phyloP scores from a whole-genome alignment of 352 stramenopile species.

The Phytophthora meadii region DNA sequence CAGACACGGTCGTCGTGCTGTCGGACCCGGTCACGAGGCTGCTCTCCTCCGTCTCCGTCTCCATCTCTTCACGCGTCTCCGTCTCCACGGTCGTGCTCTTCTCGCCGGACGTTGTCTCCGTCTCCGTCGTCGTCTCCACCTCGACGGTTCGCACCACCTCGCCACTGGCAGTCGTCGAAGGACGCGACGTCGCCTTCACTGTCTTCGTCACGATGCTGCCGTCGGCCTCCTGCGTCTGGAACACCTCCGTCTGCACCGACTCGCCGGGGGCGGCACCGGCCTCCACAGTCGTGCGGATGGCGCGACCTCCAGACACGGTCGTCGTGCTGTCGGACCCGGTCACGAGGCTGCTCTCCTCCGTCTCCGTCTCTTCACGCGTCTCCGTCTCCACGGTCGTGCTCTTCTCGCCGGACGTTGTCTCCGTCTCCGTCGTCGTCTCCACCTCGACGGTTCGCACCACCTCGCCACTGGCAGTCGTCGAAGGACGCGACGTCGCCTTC shows the following conservation, averaged over 20 bases:
- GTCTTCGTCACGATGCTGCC: constrained; percentile 27
- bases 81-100: constrained; percentile 16
- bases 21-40: too few species aligned
- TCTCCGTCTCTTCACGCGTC: constrained; percentile 3
- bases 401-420: too few species aligned
- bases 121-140: constrained; percentile 28
- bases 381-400: too few species aligned
- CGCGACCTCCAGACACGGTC: neutral
- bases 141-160: constrained; percentile 21
- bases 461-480: constrained; percentile 10
- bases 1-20: too few species aligned
- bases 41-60: too few species aligned
- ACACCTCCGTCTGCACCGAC: constrained; percentile 26
- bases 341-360: constrained; percentile 12
- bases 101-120: constrained; percentile 10
- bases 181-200: constrained; percentile 16
- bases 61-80: too few species aligned
- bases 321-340: neutral
- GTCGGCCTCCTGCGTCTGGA: constrained; percentile 22
- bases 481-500: constrained; percentile 9
- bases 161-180: constrained; percentile 13
- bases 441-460: constrained; percentile 19
- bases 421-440: neutral
- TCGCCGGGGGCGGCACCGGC: constrained; percentile 7
- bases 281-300: constrained; percentile 5